Evolutionary conservation across 129 eudicot species (phyloP), one percentile per base, ranked within the genome.

Genomic region (Tagetes erecta): DNA sequence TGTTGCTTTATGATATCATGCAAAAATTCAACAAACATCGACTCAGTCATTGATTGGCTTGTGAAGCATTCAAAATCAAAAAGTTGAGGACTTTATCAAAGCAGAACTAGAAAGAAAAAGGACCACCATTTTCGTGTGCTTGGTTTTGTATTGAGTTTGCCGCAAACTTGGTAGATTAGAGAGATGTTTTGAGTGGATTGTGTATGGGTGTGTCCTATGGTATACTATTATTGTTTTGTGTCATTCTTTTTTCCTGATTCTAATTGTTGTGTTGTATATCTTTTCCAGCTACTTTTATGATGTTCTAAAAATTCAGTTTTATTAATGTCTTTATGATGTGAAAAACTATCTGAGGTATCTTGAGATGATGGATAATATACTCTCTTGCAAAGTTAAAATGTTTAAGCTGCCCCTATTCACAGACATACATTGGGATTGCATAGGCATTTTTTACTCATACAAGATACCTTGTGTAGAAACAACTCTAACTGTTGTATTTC

Each of bases 1-100:
- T 84, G 88, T 77, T 79, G 85, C 83, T 84, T 46, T 58, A 84
- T 84, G 88, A 85, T 85, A 74, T 85, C 89, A 2, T 85, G 89
- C 89, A 85, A 82, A 84, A 80, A 85, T 56, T 85, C 86, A 34
- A 83, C 85, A 27, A 59, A 85, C 75, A 82, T 85, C 1, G 86
- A 85, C 49, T 42, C 75, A 7, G 89, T 85, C 49, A 85, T 85
- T 34, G 89, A 85, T 59, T 85, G 89, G 86, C 89, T 82, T 35
- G 75, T 85, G 74, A 85, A 85, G 81, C 89, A 74, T 36, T 59
- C 66, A 34, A 59, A 59, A 38, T 75, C 79, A 46, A 75, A 64
- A 64, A 75, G 33, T 50, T 70, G 38, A 68, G 35, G 88, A 96
- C 87, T 80, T 89, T 75, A 85, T 68, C 82, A 66, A 35, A 51